phyloP scores from a whole-genome alignment of 306 rosid genomes.

The Mucuna pruriens region DNA sequence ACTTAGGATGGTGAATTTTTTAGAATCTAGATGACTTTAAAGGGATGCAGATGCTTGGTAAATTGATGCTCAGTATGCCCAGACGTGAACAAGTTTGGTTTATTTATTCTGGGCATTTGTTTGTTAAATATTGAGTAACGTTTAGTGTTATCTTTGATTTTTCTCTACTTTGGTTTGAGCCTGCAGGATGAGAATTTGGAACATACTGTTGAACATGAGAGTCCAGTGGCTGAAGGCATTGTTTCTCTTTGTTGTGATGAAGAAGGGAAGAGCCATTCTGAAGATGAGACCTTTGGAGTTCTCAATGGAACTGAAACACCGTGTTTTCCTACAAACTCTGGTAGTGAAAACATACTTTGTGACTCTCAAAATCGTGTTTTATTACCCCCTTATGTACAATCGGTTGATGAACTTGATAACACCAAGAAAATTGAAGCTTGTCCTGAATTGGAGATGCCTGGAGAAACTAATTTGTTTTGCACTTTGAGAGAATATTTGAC shows the following conservation, averaged over 20 bases:
- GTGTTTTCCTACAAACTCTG: slow-evolving; percentile 24
- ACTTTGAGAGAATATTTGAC: slow-evolving; percentile 44
- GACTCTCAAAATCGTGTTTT: slow-evolving; percentile 23
- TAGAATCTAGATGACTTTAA: background rate
- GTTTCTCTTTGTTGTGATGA: slow-evolving; percentile 39
- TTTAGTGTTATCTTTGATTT: slow-evolving; percentile 5
- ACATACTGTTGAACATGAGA: slow-evolving; percentile 35
- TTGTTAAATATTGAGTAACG: background rate
- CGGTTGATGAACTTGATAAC: slow-evolving; percentile 29
- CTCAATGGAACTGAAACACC: slow-evolving; percentile 39
- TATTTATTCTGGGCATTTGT: background rate
- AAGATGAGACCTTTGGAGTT: slow-evolving; percentile 24
- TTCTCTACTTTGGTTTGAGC: slow-evolving; percentile 1
- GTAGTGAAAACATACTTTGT: background rate
- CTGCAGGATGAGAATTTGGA: slow-evolving; percentile 44
- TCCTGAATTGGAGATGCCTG: slow-evolving; percentile 32
- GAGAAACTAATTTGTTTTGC: slow-evolving; percentile 44
- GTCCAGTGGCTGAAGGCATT: slow-evolving; percentile 42
- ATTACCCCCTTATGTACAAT: slow-evolving; percentile 38
- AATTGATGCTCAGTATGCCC: background rate
- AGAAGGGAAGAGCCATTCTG: slow-evolving; percentile 36
- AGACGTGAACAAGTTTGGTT: background rate
- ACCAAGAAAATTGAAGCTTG: slow-evolving; percentile 13
- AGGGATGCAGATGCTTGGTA: slow-evolving; percentile 20
- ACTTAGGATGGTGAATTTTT: slow-evolving; percentile 37